Evolutionary conservation across 169 alveolate genomes (phyloP).

Genomic region (Blepharisma undulans): DNA sequence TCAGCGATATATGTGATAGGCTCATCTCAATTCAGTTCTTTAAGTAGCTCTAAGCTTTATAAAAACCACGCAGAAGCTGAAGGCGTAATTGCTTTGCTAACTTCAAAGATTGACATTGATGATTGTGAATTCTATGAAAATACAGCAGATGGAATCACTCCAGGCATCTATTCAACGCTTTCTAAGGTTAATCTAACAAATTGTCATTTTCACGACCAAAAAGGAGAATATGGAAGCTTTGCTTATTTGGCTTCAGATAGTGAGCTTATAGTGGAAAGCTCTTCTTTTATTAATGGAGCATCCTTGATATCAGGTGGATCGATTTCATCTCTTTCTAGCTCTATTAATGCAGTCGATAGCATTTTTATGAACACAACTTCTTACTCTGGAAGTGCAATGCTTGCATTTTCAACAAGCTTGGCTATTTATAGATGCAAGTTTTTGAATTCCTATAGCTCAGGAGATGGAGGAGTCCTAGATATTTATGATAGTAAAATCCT

Average conservation of each 20-base stretch:
- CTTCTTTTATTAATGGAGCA: neutral
- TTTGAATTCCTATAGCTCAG: neutral
- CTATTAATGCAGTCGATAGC: neutral
- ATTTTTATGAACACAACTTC: neutral
- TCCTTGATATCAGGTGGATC: neutral
- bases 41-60: neutral
- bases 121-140: neutral
- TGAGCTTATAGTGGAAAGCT: neutral
- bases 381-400: neutral
- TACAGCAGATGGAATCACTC: neutral
- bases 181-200: neutral
- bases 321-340: neutral
- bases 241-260: neutral
- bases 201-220: neutral
- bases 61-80: neutral
- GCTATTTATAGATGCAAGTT: neutral
- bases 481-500: neutral
- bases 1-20: neutral
- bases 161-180: neutral
- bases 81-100: neutral
- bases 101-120: neutral
- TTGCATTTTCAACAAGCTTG: neutral
- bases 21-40: neutral
- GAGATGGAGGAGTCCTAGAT: neutral
- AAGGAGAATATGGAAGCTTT: neutral